Percentiles rank a stretch among this genome's conserved stretches.
Conservation (phyloP, 2,329 filamentous ascomycete genomes). For the Aspergillus fijiensis region DNA sequence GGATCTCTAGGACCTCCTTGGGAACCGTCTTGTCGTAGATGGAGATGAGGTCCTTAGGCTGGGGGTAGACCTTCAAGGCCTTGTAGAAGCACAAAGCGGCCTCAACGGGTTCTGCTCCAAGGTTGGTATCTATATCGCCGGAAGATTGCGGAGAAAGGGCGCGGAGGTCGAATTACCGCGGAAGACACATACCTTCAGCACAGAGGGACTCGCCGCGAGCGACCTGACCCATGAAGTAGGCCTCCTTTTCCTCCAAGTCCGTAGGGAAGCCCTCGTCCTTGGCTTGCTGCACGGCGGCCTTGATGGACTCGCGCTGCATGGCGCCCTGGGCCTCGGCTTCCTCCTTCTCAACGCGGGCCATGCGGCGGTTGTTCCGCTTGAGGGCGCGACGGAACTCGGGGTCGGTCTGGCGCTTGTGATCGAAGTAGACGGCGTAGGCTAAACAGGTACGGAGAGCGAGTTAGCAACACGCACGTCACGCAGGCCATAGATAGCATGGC, state of each 20-base stretch:
- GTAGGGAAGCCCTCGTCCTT: slow-evolving; percentile 89
- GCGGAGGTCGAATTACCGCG: slow-evolving; percentile 1
- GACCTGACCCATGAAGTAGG: slow-evolving; percentile 95
- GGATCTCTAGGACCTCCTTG: slow-evolving; percentile 93
- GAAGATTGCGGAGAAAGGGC: neutral
- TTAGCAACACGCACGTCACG: slow-evolving; percentile 10
- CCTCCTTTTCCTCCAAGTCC: slow-evolving; percentile 89
- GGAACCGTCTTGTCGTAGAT: slow-evolving; percentile 99
- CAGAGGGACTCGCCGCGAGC: slow-evolving; percentile 82
- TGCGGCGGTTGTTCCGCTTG: slow-evolving; percentile 49
- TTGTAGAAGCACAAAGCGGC: slow-evolving; percentile 96
- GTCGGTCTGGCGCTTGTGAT: slow-evolving; percentile 64
- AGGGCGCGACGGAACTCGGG: slow-evolving; percentile 62
- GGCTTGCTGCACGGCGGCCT: slow-evolving; percentile 72
- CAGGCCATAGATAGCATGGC: neutral
- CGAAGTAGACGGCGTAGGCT: slow-evolving; percentile 68
- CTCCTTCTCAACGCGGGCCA: slow-evolving; percentile 50
- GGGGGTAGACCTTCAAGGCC: slow-evolving; percentile 96
- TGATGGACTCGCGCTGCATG: slow-evolving; percentile 64
- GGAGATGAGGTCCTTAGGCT: slow-evolving; percentile 84
- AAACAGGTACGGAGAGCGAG: neutral
- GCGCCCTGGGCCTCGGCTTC: slow-evolving; percentile 49
- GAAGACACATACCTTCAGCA: slow-evolving; percentile 67
- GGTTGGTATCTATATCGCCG: slow-evolving; percentile 14
- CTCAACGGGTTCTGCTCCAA: slow-evolving; percentile 59